A percentile compares a stretch with the other conserved stretches of the same genome.
phyloP scores from a whole-genome alignment of 305 asterid species.

The Fraxinus angustifolia region DNA sequence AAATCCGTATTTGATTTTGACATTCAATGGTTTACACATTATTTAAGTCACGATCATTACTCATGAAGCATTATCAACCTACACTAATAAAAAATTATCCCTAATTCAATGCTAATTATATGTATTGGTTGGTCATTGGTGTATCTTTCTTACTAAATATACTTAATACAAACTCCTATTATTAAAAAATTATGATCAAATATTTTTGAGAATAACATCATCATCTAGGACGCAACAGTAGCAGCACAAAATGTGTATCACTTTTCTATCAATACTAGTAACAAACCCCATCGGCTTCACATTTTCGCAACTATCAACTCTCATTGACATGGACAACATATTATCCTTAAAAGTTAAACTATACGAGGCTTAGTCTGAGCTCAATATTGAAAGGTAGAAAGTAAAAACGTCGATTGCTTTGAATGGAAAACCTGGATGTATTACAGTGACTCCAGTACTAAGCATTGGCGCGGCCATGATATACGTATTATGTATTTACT shows the following conservation, averaged over 20 bases:
- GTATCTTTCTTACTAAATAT: neutral
- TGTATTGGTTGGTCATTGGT: neutral
- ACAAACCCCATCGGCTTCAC: neutral
- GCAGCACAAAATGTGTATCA: neutral
- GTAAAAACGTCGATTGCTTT: neutral
- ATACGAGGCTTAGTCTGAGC: neutral
- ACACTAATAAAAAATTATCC: neutral
- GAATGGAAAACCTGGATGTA: neutral
- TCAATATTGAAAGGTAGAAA: neutral
- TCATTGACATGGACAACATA: neutral
- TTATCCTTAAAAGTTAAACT: neutral
- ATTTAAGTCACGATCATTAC: neutral
- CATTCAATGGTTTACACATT: neutral
- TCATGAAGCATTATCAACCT: neutral
- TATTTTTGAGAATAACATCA: neutral
- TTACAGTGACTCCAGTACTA: neutral
- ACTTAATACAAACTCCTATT: neutral
- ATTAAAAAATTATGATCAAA: neutral
- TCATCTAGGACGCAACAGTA: neutral
- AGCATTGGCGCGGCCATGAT: neutral
- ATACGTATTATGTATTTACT: neutral
- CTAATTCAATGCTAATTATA: neutral
- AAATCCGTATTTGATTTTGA: conserved; percentile 1
- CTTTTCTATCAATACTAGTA: neutral
- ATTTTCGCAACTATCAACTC: neutral